These are phyloP conservation scores for Dipteronia sinensis DNA, from an alignment of 345 rosid genomes.

Conservation along the genomic window DNA sequence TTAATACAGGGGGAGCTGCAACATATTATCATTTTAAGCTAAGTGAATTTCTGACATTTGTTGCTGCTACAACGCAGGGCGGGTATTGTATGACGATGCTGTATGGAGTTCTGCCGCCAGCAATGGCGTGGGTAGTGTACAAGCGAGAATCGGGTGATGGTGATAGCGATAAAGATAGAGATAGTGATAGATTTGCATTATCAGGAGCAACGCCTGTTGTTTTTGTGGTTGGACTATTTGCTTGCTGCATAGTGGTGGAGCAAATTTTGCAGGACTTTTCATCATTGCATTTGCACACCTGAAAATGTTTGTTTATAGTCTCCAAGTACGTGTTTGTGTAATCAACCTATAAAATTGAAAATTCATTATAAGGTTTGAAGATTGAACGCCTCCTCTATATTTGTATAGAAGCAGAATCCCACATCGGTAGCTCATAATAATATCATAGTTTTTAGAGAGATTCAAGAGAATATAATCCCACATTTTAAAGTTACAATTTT, in stretches of 20 bases:
- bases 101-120: conserved; percentile 71
- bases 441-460: no score
- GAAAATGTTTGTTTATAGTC: not conserved
- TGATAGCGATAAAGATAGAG: not conserved
- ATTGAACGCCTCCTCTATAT: no score
- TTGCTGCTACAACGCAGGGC: conserved; percentile 39
- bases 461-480: no score
- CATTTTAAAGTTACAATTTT: no score
- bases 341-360: not conserved
- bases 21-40: no score
- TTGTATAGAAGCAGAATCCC: not conserved
- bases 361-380: not conserved
- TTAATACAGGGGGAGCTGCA: no score
- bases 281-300: conserved; percentile 24
- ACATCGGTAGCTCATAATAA: not conserved
- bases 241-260: conserved; percentile 47
- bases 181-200: conserved; percentile 12
- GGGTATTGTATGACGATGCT: conserved; percentile 72
- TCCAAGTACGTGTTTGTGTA: not conserved
- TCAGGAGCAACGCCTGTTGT: conserved; percentile 42
- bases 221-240: conserved; percentile 48
- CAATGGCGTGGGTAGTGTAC: conserved; percentile 65
- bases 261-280: conserved; percentile 47
- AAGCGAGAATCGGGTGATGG: conserved; percentile 19
- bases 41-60: not conserved